Evolutionary conservation across 2,329 filamentous ascomycete genomes (phyloP).

Genomic region (Neofusicoccum sp.): DNA sequence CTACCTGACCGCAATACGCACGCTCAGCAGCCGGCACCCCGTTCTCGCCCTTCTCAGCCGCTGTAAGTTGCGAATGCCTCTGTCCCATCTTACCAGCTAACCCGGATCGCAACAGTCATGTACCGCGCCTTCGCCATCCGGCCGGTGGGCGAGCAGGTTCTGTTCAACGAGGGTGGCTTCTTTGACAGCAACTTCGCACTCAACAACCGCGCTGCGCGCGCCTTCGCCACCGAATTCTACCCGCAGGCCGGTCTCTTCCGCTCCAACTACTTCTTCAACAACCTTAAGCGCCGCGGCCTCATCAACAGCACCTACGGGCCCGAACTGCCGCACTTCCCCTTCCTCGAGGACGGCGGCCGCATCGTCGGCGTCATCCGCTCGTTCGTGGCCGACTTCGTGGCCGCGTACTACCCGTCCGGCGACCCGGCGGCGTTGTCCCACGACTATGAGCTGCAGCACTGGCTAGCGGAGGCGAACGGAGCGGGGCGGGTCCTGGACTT

Average conservation of each 20-base stretch:
- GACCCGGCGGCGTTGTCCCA: constrained; percentile 27
- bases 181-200: constrained; percentile 36
- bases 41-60: no score
- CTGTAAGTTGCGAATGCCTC: no score
- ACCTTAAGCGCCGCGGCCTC: constrained; percentile 43
- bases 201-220: constrained; percentile 29
- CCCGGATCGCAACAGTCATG: neutral
- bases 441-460: constrained; percentile 47
- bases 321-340: constrained; percentile 44
- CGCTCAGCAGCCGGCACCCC: constrained; percentile 48
- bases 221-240: constrained; percentile 25
- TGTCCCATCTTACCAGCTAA: no score
- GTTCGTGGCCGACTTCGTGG: constrained; percentile 45
- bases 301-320: constrained; percentile 38
- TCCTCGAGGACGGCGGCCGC: constrained; percentile 43
- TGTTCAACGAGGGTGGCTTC: constrained; percentile 32
- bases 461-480: constrained; percentile 29
- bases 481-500: no score
- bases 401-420: constrained; percentile 43
- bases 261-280: constrained; percentile 40
- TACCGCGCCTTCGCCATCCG: constrained; percentile 37
- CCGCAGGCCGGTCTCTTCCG: constrained; percentile 33
- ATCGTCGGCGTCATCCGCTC: constrained; percentile 38
- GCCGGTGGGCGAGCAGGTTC: constrained; percentile 26
- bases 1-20: constrained; percentile 47